These are phyloP conservation scores for Rheum nobile DNA, from an alignment of 148 eudicot species.

Conservation along the genomic window DNA sequence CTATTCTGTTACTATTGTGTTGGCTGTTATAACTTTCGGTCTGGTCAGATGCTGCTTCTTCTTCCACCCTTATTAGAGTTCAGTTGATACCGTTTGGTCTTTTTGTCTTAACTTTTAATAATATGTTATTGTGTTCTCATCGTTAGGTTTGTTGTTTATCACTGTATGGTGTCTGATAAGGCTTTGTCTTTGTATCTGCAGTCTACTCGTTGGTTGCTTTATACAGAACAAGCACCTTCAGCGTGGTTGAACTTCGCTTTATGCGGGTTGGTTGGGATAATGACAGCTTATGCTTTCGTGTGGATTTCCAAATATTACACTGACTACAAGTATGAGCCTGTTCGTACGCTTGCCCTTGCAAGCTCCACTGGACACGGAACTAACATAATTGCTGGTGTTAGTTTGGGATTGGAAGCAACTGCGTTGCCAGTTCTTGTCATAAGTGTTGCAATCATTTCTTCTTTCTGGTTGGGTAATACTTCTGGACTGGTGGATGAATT, in stretches of 20 bases:
- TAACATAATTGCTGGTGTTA: conserved; percentile 94
- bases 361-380: conserved; percentile 98
- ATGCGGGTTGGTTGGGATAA: conserved; percentile 94
- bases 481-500: conserved; percentile 89
- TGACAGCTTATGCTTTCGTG: conserved; percentile 82
- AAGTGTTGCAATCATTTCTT: conserved; percentile 71
- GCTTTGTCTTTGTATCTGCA: conserved; percentile 18
- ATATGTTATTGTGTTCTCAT: not conserved
- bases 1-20: conserved; percentile 71
- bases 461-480: conserved; percentile 92
- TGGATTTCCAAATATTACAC: conserved; percentile 94
- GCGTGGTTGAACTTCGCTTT: conserved; percentile 93
- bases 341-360: conserved; percentile 79
- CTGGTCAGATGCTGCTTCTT: conserved; percentile 35
- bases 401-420: conserved; percentile 95
- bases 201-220: conserved; percentile 98
- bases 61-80: not conserved
- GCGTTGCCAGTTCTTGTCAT: conserved; percentile 97
- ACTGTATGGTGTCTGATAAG: not conserved
- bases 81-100: not conserved
- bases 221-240: conserved; percentile 97
- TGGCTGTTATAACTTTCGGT: conserved; percentile 89
- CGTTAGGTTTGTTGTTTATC: not conserved
- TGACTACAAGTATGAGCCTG: conserved; percentile 96
- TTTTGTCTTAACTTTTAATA: not conserved